phyloP scores from a whole-genome alignment of 345 rosid genomes.

The Conringia planisiliqua region DNA sequence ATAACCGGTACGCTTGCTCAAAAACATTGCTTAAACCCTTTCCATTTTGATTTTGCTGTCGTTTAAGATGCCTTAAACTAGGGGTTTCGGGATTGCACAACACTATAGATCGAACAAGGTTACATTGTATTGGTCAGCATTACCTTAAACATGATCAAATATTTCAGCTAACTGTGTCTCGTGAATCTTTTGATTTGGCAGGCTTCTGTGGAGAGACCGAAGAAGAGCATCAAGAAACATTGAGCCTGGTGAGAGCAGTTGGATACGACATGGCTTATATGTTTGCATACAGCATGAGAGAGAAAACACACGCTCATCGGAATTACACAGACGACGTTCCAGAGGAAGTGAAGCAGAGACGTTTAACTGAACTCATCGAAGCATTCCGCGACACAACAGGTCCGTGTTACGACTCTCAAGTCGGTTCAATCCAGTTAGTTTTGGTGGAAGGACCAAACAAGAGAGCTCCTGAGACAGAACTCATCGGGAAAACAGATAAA shows the following conservation, averaged over 20 bases:
- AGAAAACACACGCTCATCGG: conserved; percentile 87
- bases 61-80: not conserved
- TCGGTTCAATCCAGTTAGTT: conserved; percentile 67
- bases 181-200: conserved; percentile 15
- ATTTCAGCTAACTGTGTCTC: not conserved
- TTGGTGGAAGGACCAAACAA: conserved; percentile 90
- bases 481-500: conserved; percentile 84
- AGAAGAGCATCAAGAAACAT: conserved; percentile 75
- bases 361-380: conserved; percentile 74
- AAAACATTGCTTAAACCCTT: not conserved
- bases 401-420: conserved; percentile 62
- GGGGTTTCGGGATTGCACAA: not conserved
- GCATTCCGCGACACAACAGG: conserved; percentile 82
- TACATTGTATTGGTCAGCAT: not conserved
- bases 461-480: conserved; percentile 85
- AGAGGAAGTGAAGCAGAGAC: conserved; percentile 80
- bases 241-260: conserved; percentile 63
- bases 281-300: conserved; percentile 98
- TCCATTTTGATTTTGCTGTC: not conserved
- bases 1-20: conserved; percentile 59
- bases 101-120: not conserved
- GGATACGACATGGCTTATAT: conserved; percentile 96
- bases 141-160: not conserved
- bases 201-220: conserved; percentile 97
- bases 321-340: conserved; percentile 73